These are phyloP conservation scores for Didymella segeticola DNA, from an alignment of 2,329 filamentous ascomycete species.

Conservation along the genomic window DNA sequence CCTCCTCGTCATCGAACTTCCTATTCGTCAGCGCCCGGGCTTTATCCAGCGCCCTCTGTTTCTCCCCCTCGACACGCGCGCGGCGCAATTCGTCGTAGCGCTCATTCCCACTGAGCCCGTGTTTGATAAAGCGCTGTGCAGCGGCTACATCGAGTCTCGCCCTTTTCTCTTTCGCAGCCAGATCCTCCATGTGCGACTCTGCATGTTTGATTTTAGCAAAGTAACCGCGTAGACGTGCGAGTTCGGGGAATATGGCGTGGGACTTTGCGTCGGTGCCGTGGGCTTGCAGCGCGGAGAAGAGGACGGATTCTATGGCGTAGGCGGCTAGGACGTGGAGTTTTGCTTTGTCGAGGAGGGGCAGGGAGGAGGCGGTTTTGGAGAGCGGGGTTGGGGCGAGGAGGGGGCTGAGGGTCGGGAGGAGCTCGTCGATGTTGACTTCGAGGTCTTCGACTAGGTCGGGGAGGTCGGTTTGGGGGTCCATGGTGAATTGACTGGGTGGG, in stretches of 20 bases:
- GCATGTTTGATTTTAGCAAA: conserved; percentile 87
- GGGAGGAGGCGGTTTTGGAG: conserved; percentile 72
- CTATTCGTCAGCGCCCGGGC: conserved; percentile 29
- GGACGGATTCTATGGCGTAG: conserved; percentile 87
- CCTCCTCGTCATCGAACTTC: conserved; percentile 37
- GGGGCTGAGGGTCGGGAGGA: conserved; percentile 77
- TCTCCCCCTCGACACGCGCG: conserved; percentile 47
- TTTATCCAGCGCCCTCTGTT: conserved; percentile 32
- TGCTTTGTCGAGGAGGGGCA: conserved; percentile 92
- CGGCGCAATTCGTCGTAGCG: conserved; percentile 51
- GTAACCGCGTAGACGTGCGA: conserved; percentile 87
- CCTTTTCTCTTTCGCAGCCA: conserved; percentile 60
- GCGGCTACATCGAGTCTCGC: conserved; percentile 75
- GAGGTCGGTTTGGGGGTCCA: conserved; percentile 64
- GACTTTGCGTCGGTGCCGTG: conserved; percentile 80
- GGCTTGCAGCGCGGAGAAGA: conserved; percentile 83
- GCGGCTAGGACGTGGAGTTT: conserved; percentile 89
- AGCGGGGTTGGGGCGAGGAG: conserved; percentile 70
- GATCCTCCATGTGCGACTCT: conserved; percentile 55
- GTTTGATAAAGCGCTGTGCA: conserved; percentile 80
- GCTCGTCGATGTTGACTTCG: conserved; percentile 77
- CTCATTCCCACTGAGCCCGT: conserved; percentile 69
- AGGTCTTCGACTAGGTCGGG: conserved; percentile 74
- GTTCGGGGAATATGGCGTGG: conserved; percentile 84
- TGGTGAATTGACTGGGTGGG: conserved; percentile 32